Conservation (phyloP, 768 basidiomycete species). For the Leucosporidium creatinivorum region DNA sequence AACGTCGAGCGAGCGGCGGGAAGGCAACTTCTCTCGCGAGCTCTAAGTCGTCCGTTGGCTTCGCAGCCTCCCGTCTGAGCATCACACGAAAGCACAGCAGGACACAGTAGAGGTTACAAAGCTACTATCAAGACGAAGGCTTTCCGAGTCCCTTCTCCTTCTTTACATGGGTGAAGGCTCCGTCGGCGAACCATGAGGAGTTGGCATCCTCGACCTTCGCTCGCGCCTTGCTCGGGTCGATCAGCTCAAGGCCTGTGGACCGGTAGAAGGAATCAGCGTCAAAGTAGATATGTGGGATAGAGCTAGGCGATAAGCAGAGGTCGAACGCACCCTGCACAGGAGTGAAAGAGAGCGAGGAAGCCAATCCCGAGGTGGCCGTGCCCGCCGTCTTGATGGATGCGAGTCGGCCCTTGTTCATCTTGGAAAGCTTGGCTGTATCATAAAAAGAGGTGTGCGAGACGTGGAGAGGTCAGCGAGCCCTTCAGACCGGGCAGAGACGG, state of each 20-base stretch:
- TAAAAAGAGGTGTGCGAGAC: slow-evolving; percentile 1
- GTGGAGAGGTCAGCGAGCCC: background rate
- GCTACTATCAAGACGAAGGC: slow-evolving; percentile 2
- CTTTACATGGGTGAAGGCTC: slow-evolving; percentile 37
- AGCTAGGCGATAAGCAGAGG: slow-evolving; percentile 40
- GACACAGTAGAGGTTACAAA: no score
- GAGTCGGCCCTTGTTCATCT: slow-evolving; percentile 86
- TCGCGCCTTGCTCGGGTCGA: slow-evolving; percentile 73
- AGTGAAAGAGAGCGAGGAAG: slow-evolving; percentile 86
- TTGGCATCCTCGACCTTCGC: slow-evolving; percentile 90
- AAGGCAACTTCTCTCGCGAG: no score
- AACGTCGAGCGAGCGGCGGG: no score
- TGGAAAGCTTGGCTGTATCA: slow-evolving; percentile 79
- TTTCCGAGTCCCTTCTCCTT: slow-evolving; percentile 22
- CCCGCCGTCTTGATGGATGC: slow-evolving; percentile 60
- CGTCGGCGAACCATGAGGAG: slow-evolving; percentile 83
- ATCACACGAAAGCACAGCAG: no score
- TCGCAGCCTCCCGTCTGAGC: no score
- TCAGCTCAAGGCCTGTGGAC: slow-evolving; percentile 74
- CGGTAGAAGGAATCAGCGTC: slow-evolving; percentile 28
- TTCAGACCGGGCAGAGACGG: background rate
- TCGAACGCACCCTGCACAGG: slow-evolving; percentile 64
- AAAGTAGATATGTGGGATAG: background rate
- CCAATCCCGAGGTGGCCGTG: slow-evolving; percentile 65
- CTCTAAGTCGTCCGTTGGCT: no score